Evolutionary conservation across 2,329 filamentous ascomycete species (phyloP).

Genomic region (Fonsecaea nubica): DNA sequence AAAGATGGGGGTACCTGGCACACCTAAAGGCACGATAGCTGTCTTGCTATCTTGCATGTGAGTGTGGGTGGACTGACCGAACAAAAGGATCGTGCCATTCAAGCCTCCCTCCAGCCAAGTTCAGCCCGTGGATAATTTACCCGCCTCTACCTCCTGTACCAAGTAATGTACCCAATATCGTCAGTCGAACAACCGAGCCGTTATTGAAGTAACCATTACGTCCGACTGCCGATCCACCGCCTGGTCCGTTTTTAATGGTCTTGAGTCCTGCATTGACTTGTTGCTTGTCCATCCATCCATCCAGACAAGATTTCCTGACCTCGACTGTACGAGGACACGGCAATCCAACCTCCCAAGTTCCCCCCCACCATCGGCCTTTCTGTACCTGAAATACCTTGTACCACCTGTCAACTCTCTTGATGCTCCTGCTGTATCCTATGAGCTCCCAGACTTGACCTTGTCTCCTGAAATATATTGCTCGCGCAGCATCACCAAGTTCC

Average conservation of each 20-base stretch:
- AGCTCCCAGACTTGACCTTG: slow-evolving; percentile 6
- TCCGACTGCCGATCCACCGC: slow-evolving; percentile 20
- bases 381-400: slow-evolving; percentile 17
- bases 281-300: background rate
- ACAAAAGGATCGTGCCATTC: background rate
- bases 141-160: background rate
- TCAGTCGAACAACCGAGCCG: slow-evolving; percentile 11
- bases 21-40: background rate
- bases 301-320: slow-evolving; percentile 5
- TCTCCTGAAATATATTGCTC: slow-evolving; percentile 26
- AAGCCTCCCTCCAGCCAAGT: background rate
- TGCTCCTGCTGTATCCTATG: slow-evolving; percentile 21
- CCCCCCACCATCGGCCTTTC: slow-evolving; percentile 10
- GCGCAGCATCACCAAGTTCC: slow-evolving; percentile 25
- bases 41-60: background rate
- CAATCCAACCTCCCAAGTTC: slow-evolving; percentile 8
- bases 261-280: background rate
- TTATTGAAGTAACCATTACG: slow-evolving; percentile 15
- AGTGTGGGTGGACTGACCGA: slow-evolving; percentile 3
- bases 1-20: background rate
- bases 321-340: background rate
- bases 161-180: background rate
- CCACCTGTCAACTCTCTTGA: slow-evolving; percentile 17
- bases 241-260: slow-evolving; percentile 2
- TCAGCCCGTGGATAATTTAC: slow-evolving; percentile 15